Percentiles rank a stretch among this genome's conserved stretches.
Conservation (phyloP, 768 basidiomycete genomes). For the Collybia mongolica region DNA sequence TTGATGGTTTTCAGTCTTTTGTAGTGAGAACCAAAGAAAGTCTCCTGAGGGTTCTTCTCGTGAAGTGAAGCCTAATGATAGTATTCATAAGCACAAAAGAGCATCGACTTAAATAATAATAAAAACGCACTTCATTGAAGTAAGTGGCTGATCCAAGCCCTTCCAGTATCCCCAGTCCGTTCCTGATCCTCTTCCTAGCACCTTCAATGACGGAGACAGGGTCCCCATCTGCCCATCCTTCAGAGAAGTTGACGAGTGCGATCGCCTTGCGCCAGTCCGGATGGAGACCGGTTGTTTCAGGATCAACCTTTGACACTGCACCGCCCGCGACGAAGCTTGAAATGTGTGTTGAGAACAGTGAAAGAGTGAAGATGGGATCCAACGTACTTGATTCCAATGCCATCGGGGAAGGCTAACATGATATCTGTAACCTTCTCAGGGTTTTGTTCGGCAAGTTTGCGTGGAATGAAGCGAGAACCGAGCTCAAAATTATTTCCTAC, state of each 20-base stretch:
- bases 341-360: background rate
- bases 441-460: background rate
- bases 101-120: too few relatives aligned
- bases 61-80: slow-evolving; percentile 37
- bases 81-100: too few relatives aligned
- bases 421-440: background rate
- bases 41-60: slow-evolving; percentile 35
- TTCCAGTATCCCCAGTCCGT: slow-evolving; percentile 19
- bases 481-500: background rate
- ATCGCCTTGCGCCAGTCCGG: slow-evolving; percentile 47
- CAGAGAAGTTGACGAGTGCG: slow-evolving; percentile 19
- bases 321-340: slow-evolving; percentile 42
- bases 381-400: slow-evolving; percentile 7
- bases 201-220: slow-evolving; percentile 22
- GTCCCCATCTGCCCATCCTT: slow-evolving; percentile 4
- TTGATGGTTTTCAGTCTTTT: slow-evolving; percentile 38
- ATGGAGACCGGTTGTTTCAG: slow-evolving; percentile 39
- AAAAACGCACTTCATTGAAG: too few relatives aligned
- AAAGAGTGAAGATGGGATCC: background rate
- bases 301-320: slow-evolving; percentile 32
- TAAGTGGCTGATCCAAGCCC: slow-evolving; percentile 26
- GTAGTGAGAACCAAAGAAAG: slow-evolving; percentile 48
- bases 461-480: background rate
- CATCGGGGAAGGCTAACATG: background rate
- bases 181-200: slow-evolving; percentile 13